Evolutionary conservation across 345 rosid genomes (phyloP).

Genomic region (Eucalyptus virginea): DNA sequence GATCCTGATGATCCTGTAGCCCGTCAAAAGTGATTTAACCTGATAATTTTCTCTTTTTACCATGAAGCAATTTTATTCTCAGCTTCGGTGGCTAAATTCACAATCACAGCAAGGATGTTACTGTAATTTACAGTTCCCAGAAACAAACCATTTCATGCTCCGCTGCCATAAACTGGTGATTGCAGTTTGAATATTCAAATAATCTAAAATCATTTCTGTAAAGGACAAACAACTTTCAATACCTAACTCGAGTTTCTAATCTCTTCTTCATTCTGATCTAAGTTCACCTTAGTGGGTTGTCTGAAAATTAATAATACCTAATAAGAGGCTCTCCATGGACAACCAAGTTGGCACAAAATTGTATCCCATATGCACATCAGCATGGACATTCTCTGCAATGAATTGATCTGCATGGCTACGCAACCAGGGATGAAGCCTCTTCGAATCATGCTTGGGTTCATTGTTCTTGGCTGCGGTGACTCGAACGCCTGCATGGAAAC

Average conservation of each 20-base stretch:
- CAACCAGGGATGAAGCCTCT: conserved; percentile 33
- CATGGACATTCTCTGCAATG: background rate
- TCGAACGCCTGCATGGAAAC: conserved; percentile 81
- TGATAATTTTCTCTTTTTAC: too few relatives aligned
- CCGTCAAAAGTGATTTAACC: too few relatives aligned
- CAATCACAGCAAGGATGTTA: background rate
- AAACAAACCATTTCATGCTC: background rate
- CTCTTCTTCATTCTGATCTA: background rate
- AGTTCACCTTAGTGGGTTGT: background rate
- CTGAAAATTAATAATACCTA: background rate
- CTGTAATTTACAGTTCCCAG: background rate
- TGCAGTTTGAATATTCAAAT: background rate
- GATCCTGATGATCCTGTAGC: too few relatives aligned
- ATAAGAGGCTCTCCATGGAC: background rate
- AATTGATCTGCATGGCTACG: background rate
- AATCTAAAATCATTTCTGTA: background rate
- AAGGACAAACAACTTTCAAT: background rate
- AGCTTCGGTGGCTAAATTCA: background rate
- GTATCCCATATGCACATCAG: background rate
- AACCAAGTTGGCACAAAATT: background rate
- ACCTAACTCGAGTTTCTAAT: background rate
- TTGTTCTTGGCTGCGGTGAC: conserved; percentile 46
- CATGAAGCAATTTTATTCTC: too few relatives aligned
- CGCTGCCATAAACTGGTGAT: background rate
- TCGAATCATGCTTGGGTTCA: conserved; percentile 30